Evolutionary conservation across 805 yeast species (phyloP), one percentile per base, ranked within the genome.

Genomic region (Lipomyces anomalus): DNA sequence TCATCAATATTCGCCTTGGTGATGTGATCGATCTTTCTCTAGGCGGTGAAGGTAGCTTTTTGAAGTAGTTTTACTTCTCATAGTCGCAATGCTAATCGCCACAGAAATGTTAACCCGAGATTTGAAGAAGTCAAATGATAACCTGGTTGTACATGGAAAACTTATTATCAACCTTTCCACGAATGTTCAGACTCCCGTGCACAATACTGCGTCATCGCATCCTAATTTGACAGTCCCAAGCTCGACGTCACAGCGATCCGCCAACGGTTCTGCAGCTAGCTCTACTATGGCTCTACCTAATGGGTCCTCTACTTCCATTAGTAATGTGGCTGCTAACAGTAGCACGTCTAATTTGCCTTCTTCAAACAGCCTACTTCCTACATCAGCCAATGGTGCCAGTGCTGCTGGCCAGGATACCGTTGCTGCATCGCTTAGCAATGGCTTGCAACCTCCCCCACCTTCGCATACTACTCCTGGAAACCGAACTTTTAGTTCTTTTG

Each of bases 51-150:
- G n/a, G n/a, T n/a, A n/a, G n/a, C n/a, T n/a, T n/a, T n/a, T n/a
- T n/a, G n/a, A n/a, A n/a, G 32, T 28, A 11, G 32, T 28, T 28
- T 28, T 28, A n/a, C 32, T n/a, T 28, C n/a, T 28, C 32, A 11
- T n/a, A 11, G 11, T 13, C 11, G 13, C 38, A 63, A n/a, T n/a
- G n/a, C n/a, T n/a, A n/a, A n/a, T n/a, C n/a, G n/a, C n/a, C n/a
- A n/a, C n/a, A n/a, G 95, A 89, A 65, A 90, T 97, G 48, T 80
- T 90, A 47, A 89, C 97, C 1, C 79, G 95, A 60, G 95, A 88
- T 58, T 74, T 92, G 63, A 89, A 88, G 59, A 83, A 84, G 65
- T 84, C 95, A 28, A 92, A 90, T 62, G 96, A 92, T 61, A 83
- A 84, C 61, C 73, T 89, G 57, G 84, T 87, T 20, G 97, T 92